Conservation (phyloP, 169 alveolate species). For the Plasmodium coatneyi region DNA sequence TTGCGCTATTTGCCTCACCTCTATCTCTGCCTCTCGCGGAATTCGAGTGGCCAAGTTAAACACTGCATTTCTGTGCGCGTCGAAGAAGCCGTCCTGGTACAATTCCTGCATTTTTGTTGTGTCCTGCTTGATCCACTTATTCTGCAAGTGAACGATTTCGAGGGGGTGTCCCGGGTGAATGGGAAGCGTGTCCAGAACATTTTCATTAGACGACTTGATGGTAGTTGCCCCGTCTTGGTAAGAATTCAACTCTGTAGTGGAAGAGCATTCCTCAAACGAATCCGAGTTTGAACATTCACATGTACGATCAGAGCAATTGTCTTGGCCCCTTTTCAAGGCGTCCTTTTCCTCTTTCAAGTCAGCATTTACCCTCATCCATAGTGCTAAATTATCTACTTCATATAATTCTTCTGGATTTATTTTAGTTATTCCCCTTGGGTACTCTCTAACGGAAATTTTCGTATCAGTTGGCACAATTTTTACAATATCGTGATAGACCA, state of each 20-base stretch:
- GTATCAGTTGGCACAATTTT: constrained; percentile 80
- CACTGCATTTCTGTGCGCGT: constrained; percentile 79
- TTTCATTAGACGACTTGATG: constrained; percentile 47
- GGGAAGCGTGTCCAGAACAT: constrained; percentile 76
- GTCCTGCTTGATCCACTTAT: constrained; percentile 79
- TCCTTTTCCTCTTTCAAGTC: constrained; percentile 79
- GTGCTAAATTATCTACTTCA: constrained; percentile 80
- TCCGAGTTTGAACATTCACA: constrained; percentile 59
- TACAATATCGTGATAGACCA: constrained; percentile 80
- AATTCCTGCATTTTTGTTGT: constrained; percentile 76
- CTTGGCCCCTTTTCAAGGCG: constrained; percentile 10
- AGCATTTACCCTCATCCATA: constrained; percentile 85
- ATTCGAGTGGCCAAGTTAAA: constrained; percentile 75
- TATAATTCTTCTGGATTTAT: constrained; percentile 80
- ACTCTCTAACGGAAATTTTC: constrained; percentile 77
- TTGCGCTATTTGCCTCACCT: constrained; percentile 15
- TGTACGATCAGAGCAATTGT: constrained; percentile 9
- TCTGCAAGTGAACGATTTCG: constrained; percentile 78
- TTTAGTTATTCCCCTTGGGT: constrained; percentile 79
- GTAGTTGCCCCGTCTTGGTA: constrained; percentile 43
- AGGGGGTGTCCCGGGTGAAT: constrained; percentile 82
- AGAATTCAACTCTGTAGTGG: constrained; percentile 37
- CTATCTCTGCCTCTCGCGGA: constrained; percentile 67
- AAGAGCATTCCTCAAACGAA: constrained; percentile 1
- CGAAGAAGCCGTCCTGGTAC: constrained; percentile 78